Percentiles rank a stretch among this genome's conserved stretches.
phyloP scores from a whole-genome alignment of 1,284 basidiomycete species.

The Malassezia brasiliensis region DNA sequence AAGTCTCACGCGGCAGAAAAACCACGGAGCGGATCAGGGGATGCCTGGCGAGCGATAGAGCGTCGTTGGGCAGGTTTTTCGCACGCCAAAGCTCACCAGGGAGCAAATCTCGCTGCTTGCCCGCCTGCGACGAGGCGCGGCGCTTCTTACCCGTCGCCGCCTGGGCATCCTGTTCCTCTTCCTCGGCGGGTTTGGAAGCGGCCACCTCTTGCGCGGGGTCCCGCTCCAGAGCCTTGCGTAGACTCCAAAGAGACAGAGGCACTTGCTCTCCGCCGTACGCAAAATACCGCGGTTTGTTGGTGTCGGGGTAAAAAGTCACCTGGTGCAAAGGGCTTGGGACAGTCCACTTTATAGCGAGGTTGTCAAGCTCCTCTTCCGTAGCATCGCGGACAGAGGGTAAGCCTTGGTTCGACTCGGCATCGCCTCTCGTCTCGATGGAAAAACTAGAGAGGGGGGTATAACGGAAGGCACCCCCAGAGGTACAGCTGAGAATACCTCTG shows the following conservation, averaged over 20 bases:
- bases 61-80: constrained; percentile 16
- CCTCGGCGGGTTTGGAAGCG: not conserved
- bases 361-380: not conserved
- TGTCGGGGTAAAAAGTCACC: constrained; percentile 9
- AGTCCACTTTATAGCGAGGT: constrained; percentile 1
- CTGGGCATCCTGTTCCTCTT: not conserved
- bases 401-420: not conserved
- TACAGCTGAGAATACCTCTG: constrained; percentile 5
- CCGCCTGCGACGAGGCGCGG: not conserved
- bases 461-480: constrained; percentile 15
- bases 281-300: constrained; percentile 2
- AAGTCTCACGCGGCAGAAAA: constrained; percentile 1
- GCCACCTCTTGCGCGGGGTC: not conserved
- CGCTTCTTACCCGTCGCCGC: constrained; percentile 3
- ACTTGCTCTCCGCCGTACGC: constrained; percentile 17
- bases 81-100: constrained; percentile 17
- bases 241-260: constrained; percentile 11
- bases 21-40: constrained; percentile 10
- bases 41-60: constrained; percentile 8
- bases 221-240: not conserved
- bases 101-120: constrained; percentile 1
- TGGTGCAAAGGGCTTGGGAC: constrained; percentile 10
- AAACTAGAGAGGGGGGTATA: not conserved
- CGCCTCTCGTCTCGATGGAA: not conserved
- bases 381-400: not conserved